Evolutionary conservation across 2,329 filamentous ascomycete genomes (phyloP), one percentile per base, ranked within the genome.

Genomic region (Paramyrothecium roridum): DNA sequence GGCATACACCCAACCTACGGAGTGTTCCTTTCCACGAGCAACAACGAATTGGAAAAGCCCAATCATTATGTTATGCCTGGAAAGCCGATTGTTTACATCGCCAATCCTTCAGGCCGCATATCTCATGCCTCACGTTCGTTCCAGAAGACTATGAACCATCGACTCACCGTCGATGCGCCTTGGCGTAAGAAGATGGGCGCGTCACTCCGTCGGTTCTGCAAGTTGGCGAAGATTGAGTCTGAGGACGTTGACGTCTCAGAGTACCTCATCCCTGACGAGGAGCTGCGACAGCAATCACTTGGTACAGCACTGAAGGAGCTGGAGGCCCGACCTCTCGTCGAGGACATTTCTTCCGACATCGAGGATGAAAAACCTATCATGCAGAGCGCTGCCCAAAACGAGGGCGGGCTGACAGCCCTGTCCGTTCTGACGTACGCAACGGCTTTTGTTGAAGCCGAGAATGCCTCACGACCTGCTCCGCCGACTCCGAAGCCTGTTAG

Each of bases 1-100:
- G 68, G 67, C 7, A 63, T 85, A 7, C 83, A 85, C 54, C 81
- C 82, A 1, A 76, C 71, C 45, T 80, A 78, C 56, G 83, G 83
- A 34, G 69, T 85, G 45, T 79, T 82, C 62, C 61, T 84, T 22
- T 73, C 76, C 2, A 69, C 63, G 16, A 83, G 80, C 45, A 64
- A 65, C 53, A 83, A 81, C 56, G 72, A 77, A 23, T 57, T 66
- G 3, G 77, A 78, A 60, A 63, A 70, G 2, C 71, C 76, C 3
- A 65, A 64, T 19, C 69, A 73, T 0, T 73, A 72, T 47, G 70
- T 77, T 50, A 74, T 78, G 56, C 76, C 77, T 12, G 72, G 75
- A 30, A 75, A 73, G 51, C 79, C 81, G 3, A 68, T 82, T 6
- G 78, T 83, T 23, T 77, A 77, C 55, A 72, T 82, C 52, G 76